Evolutionary conservation across 371 early-diverging fungal species (phyloP), one percentile per base, ranked within the genome.

Genomic region (Apophysomyces ossiformis): DNA sequence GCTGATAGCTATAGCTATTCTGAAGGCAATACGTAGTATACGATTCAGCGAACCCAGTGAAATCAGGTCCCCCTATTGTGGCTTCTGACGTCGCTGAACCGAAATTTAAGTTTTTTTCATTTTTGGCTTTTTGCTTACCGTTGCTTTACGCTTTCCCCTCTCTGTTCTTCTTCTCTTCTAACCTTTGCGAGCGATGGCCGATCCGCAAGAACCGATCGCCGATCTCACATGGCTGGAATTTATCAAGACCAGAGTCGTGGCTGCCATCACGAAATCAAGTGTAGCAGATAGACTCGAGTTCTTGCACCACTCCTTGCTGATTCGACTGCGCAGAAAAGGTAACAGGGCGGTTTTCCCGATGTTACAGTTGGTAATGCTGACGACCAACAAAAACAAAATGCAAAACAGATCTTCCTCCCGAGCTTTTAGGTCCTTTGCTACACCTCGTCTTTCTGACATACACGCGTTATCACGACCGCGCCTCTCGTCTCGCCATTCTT

Each of bases 271-370:
- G 6, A 72, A 65, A 58, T 75, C 87, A 6, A 74, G 82, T 60
- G 75, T 81, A 26, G 71, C 74, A n/a, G 85, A 84, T 47, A 77
- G 87, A 60, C 69, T 84, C 21, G 85, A 87, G 63, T 82, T 87
- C 45, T 66, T 87, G 37, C 77, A 83, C 47, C 85, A 87, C 66
- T 69, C 84, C 4, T 75, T 87, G 7, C 69, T 86, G 63, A 82
- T 85, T 69, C 84, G 86, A 59, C 69, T 87, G 66, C 81, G 83
- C 58, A 75, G 87, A 72, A 85, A 86, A 79, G 87, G 87, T 87
- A 39, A 64, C 4, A 16, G 45, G 7, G 15, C 32, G 32, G 2
- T 2, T 43, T 60, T 46, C 26, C 21, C 7, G 5, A 16, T 26
- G n/a, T 7, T 18, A 58, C 46, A 54, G 18, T 21, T 57, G 32